Evolutionary conservation across 164 flowering plant genomes (phyloP), one percentile per base, ranked within the genome.

Genomic region (Magnolia sinica): DNA sequence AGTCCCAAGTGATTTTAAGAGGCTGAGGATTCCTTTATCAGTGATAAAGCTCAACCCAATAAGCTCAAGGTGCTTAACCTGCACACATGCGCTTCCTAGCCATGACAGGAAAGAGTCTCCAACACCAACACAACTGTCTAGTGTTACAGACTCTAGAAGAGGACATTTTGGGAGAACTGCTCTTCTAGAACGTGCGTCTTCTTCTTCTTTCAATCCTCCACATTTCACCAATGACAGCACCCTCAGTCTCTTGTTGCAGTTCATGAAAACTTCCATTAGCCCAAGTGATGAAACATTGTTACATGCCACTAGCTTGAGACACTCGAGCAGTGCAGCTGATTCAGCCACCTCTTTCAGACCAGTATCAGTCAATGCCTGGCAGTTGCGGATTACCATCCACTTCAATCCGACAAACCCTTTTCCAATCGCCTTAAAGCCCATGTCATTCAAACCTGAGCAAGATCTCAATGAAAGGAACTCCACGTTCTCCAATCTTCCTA

Each of bases 71-170:
- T 88, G 82, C 68, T 81, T 86, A 8, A 91, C 82, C 64, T 83
- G 81, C 22, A 89, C 84, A 73, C 91, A 90, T 20, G 88, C 70
- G 70, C 80, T 84, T 13, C 90, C 91, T 3, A 91, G 52, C 80
- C 85, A 69, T 64, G 87, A 84, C 80, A 91, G 76, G 83, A 86
- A 84, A 67, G 76, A 73, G 65, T 78, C 85, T 2, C 91, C 90
- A 74, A 91, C 82, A 2, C 91, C 88, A 1, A 83, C 84, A 78
- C 95, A 91, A 79, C 80, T 86, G 64, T 79, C 70, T 14, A 90
- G 73, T 23, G 90, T 80, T 64, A 91, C 71, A n/a, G 85, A 84
- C 64, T 81, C 82, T 59, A 91, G 86, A 50, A 87, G 83, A 37
- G 64, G 77, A 77, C 87, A 83, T 68, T 84, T 81, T 64, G 85